These are phyloP conservation scores for Ophiorrhiza pumila DNA, from an alignment of 257 asterid species.

Conservation along the genomic window DNA sequence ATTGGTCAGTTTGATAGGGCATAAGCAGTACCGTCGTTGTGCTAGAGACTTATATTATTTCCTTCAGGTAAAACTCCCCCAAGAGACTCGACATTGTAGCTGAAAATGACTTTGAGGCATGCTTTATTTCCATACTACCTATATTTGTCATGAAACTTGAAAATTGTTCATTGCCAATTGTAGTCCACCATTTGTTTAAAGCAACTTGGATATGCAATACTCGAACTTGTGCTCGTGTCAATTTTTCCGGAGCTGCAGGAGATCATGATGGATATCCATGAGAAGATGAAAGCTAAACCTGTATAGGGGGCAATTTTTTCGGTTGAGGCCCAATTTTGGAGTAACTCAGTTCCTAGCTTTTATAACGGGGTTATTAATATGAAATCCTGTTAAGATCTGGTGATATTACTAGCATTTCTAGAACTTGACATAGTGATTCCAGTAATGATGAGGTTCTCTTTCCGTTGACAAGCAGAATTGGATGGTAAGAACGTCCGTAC, in stretches of 20 bases:
- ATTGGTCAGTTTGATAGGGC: constrained; percentile 94
- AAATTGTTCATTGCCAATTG: constrained; percentile 4
- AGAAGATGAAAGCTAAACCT: constrained; percentile 42
- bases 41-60: constrained; percentile 86
- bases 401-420: background rate
- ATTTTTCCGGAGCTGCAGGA: constrained; percentile 81
- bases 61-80: constrained; percentile 66
- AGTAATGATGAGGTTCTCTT: background rate
- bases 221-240: constrained; percentile 75
- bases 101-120: background rate
- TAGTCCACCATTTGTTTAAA: constrained; percentile 85
- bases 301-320: constrained; percentile 26
- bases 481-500: constrained; percentile 9
- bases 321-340: constrained; percentile 12
- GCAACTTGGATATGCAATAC: constrained; percentile 92
- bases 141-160: background rate
- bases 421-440: background rate
- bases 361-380: background rate
- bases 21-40: constrained; percentile 81
- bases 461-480: background rate
- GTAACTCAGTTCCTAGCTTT: constrained; percentile 19
- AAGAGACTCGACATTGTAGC: constrained; percentile 1
- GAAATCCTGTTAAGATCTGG: background rate
- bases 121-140: background rate
- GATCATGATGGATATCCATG: constrained; percentile 65